Percentiles rank a stretch among this genome's conserved stretches.
Evolutionary conservation across 2,329 filamentous ascomycete genomes (phyloP).

Genomic region (Epichloe baconii): DNA sequence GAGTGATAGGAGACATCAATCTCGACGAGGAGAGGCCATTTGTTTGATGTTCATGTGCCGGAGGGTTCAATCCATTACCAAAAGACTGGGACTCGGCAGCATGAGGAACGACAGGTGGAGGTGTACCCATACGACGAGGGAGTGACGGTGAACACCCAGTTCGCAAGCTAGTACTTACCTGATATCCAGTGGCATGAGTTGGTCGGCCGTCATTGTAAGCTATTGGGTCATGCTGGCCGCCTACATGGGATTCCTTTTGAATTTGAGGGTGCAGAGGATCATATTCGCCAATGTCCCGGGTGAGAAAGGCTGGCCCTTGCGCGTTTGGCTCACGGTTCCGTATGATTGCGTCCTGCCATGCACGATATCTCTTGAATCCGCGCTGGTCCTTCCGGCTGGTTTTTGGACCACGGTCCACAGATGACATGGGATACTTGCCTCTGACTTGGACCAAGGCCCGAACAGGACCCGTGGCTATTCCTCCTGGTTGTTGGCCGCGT

Average conservation of each 20-base stretch:
- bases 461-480: not conserved
- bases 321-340: constrained; percentile 15
- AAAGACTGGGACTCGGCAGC: not conserved
- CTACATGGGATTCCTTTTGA: constrained; percentile 1
- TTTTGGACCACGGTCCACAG: constrained; percentile 8
- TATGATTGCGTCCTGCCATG: constrained; percentile 27
- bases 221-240: constrained; percentile 1
- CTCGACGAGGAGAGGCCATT: constrained; percentile 7
- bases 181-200: constrained; percentile 1
- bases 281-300: constrained; percentile 6
- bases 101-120: not conserved
- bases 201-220: constrained; percentile 2
- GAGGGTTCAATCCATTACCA: constrained; percentile 15
- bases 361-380: constrained; percentile 34
- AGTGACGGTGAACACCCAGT: constrained; percentile 4
- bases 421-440: constrained; percentile 11
- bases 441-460: constrained; percentile 1
- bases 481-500: constrained; percentile 3
- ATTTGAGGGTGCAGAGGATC: constrained; percentile 2
- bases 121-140: not conserved
- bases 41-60: constrained; percentile 9
- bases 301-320: constrained; percentile 9
- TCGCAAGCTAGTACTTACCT: constrained; percentile 1
- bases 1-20: constrained; percentile 7
- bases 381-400: constrained; percentile 25